Conservation (phyloP, 177 flowering plant species). For the Vitis hybrid region DNA sequence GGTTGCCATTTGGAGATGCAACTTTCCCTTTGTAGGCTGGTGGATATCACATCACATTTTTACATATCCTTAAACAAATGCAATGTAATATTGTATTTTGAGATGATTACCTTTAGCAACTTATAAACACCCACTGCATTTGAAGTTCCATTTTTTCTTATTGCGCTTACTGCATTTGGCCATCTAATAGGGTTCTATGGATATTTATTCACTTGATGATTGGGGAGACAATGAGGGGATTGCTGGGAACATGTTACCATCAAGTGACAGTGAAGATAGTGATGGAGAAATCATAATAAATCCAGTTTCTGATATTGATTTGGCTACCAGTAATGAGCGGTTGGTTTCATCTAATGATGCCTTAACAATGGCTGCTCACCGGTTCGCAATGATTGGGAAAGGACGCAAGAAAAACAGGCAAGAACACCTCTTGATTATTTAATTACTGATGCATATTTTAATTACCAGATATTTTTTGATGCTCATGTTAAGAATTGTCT, state of each 20-base stretch:
- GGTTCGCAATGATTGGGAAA: constrained; percentile 51
- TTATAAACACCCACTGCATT: no score
- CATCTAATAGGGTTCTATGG: constrained; percentile 26
- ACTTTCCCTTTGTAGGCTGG: no score
- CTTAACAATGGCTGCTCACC: constrained; percentile 48
- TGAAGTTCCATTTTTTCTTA: no score
- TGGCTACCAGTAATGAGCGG: constrained; percentile 36
- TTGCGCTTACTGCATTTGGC: no score
- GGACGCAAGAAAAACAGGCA: constrained; percentile 47
- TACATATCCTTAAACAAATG: no score
- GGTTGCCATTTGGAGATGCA: no score
- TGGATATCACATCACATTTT: no score
- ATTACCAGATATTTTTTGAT: background rate
- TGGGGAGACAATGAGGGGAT: constrained; percentile 39
- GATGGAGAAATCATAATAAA: constrained; percentile 60
- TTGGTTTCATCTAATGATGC: constrained; percentile 41
- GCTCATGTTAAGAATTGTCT: background rate
- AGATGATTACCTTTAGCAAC: no score
- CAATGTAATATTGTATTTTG: no score
- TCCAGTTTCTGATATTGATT: constrained; percentile 62
- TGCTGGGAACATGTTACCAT: constrained; percentile 36
- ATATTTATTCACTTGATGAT: constrained; percentile 43
- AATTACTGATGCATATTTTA: background rate
- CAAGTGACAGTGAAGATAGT: constrained; percentile 85
- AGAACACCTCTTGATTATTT: constrained; percentile 1